Evolutionary conservation across 2,329 filamentous ascomycete genomes (phyloP), one percentile per base, ranked within the genome.

Genomic region (Scedosporium dehoogii): DNA sequence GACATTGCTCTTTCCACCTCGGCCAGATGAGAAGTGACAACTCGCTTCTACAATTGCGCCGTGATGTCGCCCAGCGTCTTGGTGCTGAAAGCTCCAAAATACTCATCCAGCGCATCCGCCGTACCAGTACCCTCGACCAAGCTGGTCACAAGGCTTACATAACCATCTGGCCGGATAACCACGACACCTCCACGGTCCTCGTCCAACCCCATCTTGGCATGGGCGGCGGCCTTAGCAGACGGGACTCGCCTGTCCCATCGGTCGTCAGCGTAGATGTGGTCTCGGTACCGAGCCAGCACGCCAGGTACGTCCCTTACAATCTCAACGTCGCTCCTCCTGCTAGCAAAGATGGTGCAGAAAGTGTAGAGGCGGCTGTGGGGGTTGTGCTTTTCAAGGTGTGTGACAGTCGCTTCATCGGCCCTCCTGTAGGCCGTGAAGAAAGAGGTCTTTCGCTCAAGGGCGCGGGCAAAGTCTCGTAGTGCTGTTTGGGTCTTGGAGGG

Each of bases 181-280:
- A 96, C 87, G 1, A 96, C 83, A 63, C 88, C 91, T 10, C 91
- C 91, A 65, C 78, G 81, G 65, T 89, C 85, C 69, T 88, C 79
- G 66, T 88, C 83, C 27, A 96, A 73, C 0, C 92, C 92, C 81
- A 96, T 88, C 81, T 96, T 96, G 51, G 87, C 86, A 73, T 97
- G 92, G 4, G 91, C 91, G 2, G 90, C 81, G 4, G 88, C 91
- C 67, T 80, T 81, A 1, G 89, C 87, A 21, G 87, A 79, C 0
- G 88, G 86, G 0, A 91, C 87, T 6, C 84, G 80, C 53, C 82
- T 78, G 71, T 94, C 90, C 77, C 84, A 87, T 58, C 89, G 80
- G 73, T 96, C 91, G 69, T 96, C 92, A 1, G 91, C 89, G 69
- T 96, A 96, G 42, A 96, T 80, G 69, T 94, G 89, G 68, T 92